Percentiles rank a stretch among this genome's conserved stretches.
Evolutionary conservation across 1,139 yeast species (phyloP).

Genomic region (Pichia sp.): DNA sequence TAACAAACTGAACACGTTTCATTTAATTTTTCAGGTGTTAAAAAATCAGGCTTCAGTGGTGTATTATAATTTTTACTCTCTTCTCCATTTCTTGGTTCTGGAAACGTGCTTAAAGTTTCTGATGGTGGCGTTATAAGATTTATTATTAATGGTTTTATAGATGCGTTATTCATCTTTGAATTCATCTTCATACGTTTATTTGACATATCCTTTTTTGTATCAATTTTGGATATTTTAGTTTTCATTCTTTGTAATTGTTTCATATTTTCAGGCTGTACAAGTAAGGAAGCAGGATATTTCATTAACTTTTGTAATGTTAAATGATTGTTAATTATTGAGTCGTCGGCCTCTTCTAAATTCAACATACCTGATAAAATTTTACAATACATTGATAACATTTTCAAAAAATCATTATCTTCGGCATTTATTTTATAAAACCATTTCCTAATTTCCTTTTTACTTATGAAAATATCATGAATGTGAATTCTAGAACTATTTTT

Average conservation of each 20-base stretch:
- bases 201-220: neutral
- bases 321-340: conserved; percentile 2
- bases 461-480: conserved; percentile 26
- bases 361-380: conserved; percentile 14
- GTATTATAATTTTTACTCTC: neutral
- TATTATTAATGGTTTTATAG: neutral
- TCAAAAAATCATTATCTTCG: conserved; percentile 10
- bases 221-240: conserved; percentile 1
- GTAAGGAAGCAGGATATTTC: conserved; percentile 10
- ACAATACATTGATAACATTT: conserved; percentile 17
- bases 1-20: conserved; percentile 48
- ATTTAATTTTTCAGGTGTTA: conserved; percentile 9
- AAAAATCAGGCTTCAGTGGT: conserved; percentile 9
- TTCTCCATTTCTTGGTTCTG: neutral
- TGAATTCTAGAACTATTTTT: conserved; percentile 18
- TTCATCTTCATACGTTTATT: neutral
- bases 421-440: conserved; percentile 15
- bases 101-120: neutral
- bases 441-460: conserved; percentile 8
- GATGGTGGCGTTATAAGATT: conserved; percentile 8
- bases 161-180: neutral
- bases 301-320: conserved; percentile 3
- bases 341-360: neutral
- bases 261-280: conserved; percentile 10
- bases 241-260: conserved; percentile 10